A percentile compares a stretch with the other conserved stretches of the same genome.
Conservation (phyloP, 371 early-diverging fungal species). For the Polyrhizophydium stewartii region DNA sequence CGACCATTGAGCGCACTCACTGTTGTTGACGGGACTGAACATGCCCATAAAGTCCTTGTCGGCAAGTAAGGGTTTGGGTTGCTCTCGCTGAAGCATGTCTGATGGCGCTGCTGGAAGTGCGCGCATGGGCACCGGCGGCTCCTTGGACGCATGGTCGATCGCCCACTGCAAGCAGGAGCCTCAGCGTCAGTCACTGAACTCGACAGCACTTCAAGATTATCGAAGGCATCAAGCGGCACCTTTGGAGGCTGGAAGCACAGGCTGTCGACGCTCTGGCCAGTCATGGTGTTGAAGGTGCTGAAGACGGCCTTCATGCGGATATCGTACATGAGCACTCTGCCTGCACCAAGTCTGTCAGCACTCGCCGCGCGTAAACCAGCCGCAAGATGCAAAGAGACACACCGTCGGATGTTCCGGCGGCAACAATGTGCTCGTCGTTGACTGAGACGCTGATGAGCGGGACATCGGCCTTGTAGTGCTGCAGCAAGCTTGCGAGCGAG, state of each 20-base stretch:
- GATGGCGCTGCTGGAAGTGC: not conserved
- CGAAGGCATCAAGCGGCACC: no score
- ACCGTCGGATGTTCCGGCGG: slow-evolving; percentile 23
- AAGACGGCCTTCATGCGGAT: slow-evolving; percentile 11
- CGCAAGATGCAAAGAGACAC: not conserved
- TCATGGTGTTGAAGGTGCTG: slow-evolving; percentile 1
- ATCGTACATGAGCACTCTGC: slow-evolving; percentile 25
- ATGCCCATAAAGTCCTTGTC: slow-evolving; percentile 36
- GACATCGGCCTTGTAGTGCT: slow-evolving; percentile 40
- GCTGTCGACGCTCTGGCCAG: slow-evolving; percentile 3
- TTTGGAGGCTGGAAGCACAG: slow-evolving; percentile 26
- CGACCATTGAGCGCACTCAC: not conserved
- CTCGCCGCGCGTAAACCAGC: not conserved
- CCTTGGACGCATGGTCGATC: slow-evolving; percentile 24
- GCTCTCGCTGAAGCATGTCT: slow-evolving; percentile 10
- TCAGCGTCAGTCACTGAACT: no score
- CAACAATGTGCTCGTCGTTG: slow-evolving; percentile 28
- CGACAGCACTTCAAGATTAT: no score
- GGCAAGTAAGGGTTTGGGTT: slow-evolving; percentile 17
- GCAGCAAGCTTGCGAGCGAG: slow-evolving; percentile 28
- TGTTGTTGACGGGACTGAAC: slow-evolving; percentile 42
- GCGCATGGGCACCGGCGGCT: not conserved
- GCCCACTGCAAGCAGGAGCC: slow-evolving; percentile 37
- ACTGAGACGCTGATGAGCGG: slow-evolving; percentile 20
- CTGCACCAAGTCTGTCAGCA: no score